These are phyloP conservation scores for Tuber magnatum DNA, from an alignment of 495 filamentous ascomycete genomes.

Conservation along the genomic window DNA sequence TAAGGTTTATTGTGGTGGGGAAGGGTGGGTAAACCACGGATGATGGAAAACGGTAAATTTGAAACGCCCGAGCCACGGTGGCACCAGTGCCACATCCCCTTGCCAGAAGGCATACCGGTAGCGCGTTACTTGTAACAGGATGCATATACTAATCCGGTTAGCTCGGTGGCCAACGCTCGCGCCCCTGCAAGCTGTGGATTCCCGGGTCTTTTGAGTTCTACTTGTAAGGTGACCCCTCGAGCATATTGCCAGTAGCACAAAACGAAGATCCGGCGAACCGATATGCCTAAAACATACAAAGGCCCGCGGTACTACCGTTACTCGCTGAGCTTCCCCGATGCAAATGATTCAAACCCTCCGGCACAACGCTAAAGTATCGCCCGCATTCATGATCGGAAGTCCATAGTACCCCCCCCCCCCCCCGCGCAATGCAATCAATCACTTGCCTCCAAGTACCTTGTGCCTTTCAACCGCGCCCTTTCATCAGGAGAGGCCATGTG, in stretches of 20 bases:
- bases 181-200: not conserved
- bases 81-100: not conserved
- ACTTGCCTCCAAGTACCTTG: not conserved
- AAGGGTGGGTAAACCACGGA: not conserved
- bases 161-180: not conserved
- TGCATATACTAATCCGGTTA: not conserved
- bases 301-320: not conserved
- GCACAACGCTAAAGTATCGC: not conserved
- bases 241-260: not conserved
- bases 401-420: not conserved
- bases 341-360: not conserved
- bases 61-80: not conserved
- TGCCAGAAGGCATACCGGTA: not conserved
- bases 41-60: not conserved
- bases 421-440: not conserved
- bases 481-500: not conserved
- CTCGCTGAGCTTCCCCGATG: not conserved
- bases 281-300: not conserved
- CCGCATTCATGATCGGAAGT: not conserved
- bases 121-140: not conserved
- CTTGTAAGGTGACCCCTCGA: not conserved
- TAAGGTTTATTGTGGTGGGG: not conserved
- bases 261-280: not conserved
- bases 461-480: not conserved
- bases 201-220: not conserved